phyloP scores from a whole-genome alignment of 345 rosid genomes.

The Pistacia atlantica region DNA sequence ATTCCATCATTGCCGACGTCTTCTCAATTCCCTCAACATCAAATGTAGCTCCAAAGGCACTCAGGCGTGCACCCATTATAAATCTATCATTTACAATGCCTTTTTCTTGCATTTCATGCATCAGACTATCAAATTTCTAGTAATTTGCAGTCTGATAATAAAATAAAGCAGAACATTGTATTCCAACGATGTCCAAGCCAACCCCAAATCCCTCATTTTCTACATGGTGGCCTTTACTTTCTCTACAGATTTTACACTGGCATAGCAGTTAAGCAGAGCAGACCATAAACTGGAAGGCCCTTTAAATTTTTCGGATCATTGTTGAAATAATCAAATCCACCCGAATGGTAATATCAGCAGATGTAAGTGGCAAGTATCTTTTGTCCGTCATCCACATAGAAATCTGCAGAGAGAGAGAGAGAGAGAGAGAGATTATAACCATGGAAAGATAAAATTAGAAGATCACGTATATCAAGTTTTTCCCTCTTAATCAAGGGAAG shows the following conservation, averaged over 20 bases:
- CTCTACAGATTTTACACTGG: constrained; percentile 25
- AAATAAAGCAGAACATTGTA: constrained; percentile 35
- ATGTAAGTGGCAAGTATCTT: constrained; percentile 18
- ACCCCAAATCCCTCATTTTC: constrained; percentile 38
- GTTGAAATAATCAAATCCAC: constrained; percentile 47
- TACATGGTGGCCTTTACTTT: constrained; percentile 42
- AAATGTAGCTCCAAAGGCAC: too few species aligned
- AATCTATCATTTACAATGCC: too few species aligned
- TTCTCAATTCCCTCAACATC: too few species aligned
- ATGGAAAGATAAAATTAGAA: not conserved
- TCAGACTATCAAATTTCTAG: constrained; percentile 28
- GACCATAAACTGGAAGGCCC: constrained; percentile 20
- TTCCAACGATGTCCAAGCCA: not conserved
- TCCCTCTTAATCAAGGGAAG: too few species aligned
- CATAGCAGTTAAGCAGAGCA: constrained; percentile 49
- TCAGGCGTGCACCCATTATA: too few species aligned
- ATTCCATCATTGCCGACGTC: constrained; percentile 27
- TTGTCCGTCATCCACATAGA: constrained; percentile 50
- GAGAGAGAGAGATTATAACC: not conserved
- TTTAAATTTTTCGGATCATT: constrained; percentile 23
- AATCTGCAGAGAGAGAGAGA: constrained; percentile 26
- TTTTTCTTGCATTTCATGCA: constrained; percentile 27
- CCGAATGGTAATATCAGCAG: constrained; percentile 33
- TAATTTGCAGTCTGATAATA: constrained; percentile 27
- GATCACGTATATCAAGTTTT: not conserved